phyloP scores from a whole-genome alignment of 2,329 filamentous ascomycete genomes.

The Juglanconis sp. region DNA sequence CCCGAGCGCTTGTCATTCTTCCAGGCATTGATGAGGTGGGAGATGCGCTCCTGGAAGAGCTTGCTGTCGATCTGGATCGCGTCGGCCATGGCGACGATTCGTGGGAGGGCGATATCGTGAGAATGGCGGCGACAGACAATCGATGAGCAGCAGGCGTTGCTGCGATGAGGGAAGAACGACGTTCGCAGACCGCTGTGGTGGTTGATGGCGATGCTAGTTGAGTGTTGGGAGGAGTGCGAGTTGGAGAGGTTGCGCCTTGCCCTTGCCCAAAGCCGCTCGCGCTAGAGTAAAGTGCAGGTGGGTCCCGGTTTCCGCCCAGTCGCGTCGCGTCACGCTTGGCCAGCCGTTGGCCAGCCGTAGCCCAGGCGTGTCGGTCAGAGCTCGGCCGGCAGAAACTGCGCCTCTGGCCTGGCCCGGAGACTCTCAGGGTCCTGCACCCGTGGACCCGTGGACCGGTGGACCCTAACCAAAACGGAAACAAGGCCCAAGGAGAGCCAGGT shows the following conservation, averaged over 20 bases:
- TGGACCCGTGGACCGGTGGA: too few relatives aligned
- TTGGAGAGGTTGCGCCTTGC: not conserved
- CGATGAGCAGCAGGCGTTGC: slow-evolving; percentile 15
- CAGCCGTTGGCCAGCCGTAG: too few relatives aligned
- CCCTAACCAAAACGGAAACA: too few relatives aligned
- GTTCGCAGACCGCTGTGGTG: not conserved
- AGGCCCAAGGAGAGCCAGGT: too few relatives aligned
- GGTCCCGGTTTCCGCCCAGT: not conserved
- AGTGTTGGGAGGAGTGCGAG: not conserved
- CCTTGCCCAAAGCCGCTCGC: not conserved
- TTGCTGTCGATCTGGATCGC: slow-evolving; percentile 88
- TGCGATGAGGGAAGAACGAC: slow-evolving; percentile 7
- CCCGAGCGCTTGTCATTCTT: slow-evolving; percentile 90
- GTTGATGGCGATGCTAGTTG: not conserved
- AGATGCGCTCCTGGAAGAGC: slow-evolving; percentile 89
- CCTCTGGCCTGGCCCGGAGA: too few relatives aligned
- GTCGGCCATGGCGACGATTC: slow-evolving; percentile 59
- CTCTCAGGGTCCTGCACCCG: too few relatives aligned
- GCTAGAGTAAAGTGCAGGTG: slow-evolving; percentile 5
- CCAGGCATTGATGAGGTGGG: slow-evolving; percentile 85
- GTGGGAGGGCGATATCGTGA: slow-evolving; percentile 15
- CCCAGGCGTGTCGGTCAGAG: too few relatives aligned
- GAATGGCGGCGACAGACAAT: slow-evolving; percentile 14
- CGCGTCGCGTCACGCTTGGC: slow-evolving; percentile 1
- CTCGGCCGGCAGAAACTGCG: too few relatives aligned